Evolutionary conservation across 2,329 filamentous ascomycete genomes (phyloP).

Genomic region (Scolecobasidium constrictum): DNA sequence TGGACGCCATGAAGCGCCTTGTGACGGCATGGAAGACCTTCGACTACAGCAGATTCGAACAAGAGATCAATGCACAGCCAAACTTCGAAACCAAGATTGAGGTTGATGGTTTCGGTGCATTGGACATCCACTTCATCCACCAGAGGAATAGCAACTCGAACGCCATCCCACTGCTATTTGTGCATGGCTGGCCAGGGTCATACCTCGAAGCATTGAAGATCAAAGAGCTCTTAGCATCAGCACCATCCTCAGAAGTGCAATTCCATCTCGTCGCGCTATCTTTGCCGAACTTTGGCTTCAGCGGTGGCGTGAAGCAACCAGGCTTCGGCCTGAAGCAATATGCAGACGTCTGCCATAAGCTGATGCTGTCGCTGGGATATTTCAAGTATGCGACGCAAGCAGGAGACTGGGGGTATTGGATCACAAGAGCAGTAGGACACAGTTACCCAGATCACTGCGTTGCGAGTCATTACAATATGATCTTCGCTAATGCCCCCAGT

Average conservation of each 20-base stretch:
- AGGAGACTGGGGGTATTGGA: slow-evolving; percentile 60
- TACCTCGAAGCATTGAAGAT: slow-evolving; percentile 57
- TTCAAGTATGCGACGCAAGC: slow-evolving; percentile 47
- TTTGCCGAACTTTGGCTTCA: slow-evolving; percentile 46
- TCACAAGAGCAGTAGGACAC: slow-evolving; percentile 51
- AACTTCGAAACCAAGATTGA: slow-evolving; percentile 35
- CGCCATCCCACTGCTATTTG: slow-evolving; percentile 55
- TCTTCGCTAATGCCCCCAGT: slow-evolving; percentile 36
- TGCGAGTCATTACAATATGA: slow-evolving; percentile 53
- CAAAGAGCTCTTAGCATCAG: slow-evolving; percentile 34
- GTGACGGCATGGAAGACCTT: slow-evolving; percentile 46
- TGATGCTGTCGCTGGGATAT: slow-evolving; percentile 60
- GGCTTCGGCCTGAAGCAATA: slow-evolving; percentile 51
- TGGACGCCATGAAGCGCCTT: slow-evolving; percentile 49
- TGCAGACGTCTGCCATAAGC: slow-evolving; percentile 51
- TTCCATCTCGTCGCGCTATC: slow-evolving; percentile 44
- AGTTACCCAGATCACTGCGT: slow-evolving; percentile 46
- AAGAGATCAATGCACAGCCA: slow-evolving; percentile 47
- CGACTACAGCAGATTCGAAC: slow-evolving; percentile 52
- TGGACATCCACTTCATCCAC: slow-evolving; percentile 56
- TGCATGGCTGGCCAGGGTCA: slow-evolving; percentile 62
- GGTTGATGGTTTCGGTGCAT: slow-evolving; percentile 36
- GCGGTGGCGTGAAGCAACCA: slow-evolving; percentile 35
- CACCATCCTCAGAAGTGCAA: slow-evolving; percentile 21
- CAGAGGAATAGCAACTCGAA: slow-evolving; percentile 37